These are phyloP conservation scores for Parasarocladium wereldwijsianum DNA, from an alignment of 2,329 filamentous ascomycete genomes.

Conservation along the genomic window DNA sequence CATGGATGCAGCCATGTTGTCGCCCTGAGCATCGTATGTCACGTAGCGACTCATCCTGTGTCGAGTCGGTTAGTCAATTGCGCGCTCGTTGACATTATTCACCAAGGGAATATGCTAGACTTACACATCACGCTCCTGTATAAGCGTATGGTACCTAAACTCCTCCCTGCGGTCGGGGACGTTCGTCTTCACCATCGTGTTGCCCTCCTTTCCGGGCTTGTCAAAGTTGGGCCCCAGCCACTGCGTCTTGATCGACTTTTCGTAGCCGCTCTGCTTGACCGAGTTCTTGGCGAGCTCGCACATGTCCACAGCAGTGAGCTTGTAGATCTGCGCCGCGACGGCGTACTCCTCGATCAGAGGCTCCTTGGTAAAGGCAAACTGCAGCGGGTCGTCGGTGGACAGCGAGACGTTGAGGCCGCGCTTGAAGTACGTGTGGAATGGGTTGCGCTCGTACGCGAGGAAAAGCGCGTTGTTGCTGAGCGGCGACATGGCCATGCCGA, in stretches of 20 bases:
- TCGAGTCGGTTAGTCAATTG: neutral
- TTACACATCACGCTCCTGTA: slow-evolving; percentile 75
- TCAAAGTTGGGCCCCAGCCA: slow-evolving; percentile 77
- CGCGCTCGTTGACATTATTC: neutral
- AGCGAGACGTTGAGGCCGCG: slow-evolving; percentile 89
- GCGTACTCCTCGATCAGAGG: slow-evolving; percentile 97
- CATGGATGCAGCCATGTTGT: slow-evolving; percentile 6
- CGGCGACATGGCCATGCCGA: slow-evolving; percentile 98
- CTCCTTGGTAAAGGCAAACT: slow-evolving; percentile 98
- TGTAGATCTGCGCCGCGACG: slow-evolving; percentile 96
- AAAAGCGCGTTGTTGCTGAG: slow-evolving; percentile 96
- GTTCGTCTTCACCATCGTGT: slow-evolving; percentile 91
- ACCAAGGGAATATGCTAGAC: slow-evolving; percentile 14
- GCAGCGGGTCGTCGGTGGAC: slow-evolving; percentile 90
- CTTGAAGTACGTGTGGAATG: slow-evolving; percentile 90
- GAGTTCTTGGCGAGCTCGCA: slow-evolving; percentile 95
- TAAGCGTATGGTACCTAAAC: slow-evolving; percentile 74
- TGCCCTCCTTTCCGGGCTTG: slow-evolving; percentile 66
- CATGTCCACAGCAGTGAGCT: slow-evolving; percentile 94
- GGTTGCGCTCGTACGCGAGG: slow-evolving; percentile 90
- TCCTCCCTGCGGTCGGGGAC: slow-evolving; percentile 85
- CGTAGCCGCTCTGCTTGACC: slow-evolving; percentile 88
- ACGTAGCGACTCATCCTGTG: slow-evolving; percentile 29
- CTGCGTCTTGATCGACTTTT: slow-evolving; percentile 73
- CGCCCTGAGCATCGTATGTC: slow-evolving; percentile 15